A percentile compares a stretch with the other conserved stretches of the same genome.
Conservation (phyloP, 768 basidiomycete species). For the Macrocybe gigantea region DNA sequence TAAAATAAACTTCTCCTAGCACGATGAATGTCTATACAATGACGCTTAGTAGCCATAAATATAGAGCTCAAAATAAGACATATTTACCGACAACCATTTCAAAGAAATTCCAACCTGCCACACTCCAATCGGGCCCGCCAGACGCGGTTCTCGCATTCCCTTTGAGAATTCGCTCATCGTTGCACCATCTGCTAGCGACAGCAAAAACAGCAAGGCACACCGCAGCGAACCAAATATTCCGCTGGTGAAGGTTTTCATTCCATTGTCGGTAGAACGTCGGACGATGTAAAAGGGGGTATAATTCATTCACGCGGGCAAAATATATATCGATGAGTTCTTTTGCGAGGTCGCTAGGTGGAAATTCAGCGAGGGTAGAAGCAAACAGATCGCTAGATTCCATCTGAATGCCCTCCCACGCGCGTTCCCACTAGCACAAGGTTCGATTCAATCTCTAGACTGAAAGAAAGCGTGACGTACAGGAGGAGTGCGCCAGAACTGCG, state of each 20-base stretch:
- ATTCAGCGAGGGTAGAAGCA: constrained; percentile 10
- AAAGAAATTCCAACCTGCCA: constrained; percentile 59
- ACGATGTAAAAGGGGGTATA: constrained; percentile 65
- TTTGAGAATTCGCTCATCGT: constrained; percentile 52
- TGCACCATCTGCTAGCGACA: constrained; percentile 59
- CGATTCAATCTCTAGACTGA: constrained; percentile 1
- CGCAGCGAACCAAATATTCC: constrained; percentile 53
- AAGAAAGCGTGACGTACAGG: constrained; percentile 29
- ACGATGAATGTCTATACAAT: constrained; percentile 29
- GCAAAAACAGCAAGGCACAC: constrained; percentile 65
- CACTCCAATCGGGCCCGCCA: constrained; percentile 38
- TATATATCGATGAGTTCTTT: constrained; percentile 56
- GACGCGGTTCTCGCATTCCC: constrained; percentile 14
- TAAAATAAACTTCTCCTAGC: constrained; percentile 45
- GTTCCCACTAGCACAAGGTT: constrained; percentile 48
- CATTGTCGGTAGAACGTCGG: constrained; percentile 65
- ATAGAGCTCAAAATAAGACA: neutral
- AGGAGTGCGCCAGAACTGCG: constrained; percentile 55
- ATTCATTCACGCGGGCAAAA: constrained; percentile 55
- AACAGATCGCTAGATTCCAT: constrained; percentile 23
- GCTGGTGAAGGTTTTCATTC: constrained; percentile 44
- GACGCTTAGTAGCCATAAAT: neutral
- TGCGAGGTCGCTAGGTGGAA: constrained; percentile 63
- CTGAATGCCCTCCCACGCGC: constrained; percentile 42
- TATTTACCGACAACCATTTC: constrained; percentile 45